phyloP scores from a whole-genome alignment of 2,329 filamentous ascomycete genomes.

The Talaromyces funiculosus region DNA sequence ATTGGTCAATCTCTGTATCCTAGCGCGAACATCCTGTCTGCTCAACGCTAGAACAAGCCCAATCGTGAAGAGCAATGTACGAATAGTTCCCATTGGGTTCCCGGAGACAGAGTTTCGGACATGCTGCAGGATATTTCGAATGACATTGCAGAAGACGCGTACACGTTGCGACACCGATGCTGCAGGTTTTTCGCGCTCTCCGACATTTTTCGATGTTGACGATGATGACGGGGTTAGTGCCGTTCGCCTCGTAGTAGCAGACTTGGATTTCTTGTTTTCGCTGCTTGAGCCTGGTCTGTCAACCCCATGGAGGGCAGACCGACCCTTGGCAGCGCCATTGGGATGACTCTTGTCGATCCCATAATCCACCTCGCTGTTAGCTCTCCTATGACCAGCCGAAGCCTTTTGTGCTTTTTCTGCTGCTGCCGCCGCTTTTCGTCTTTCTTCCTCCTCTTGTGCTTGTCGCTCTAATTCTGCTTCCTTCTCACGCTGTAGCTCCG shows the following conservation, averaged over 20 bases:
- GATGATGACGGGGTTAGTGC: slow-evolving; percentile 26
- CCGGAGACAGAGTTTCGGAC: slow-evolving; percentile 48
- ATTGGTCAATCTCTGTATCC: slow-evolving; percentile 62
- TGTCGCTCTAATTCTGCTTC: slow-evolving; percentile 50
- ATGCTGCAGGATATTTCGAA: slow-evolving; percentile 48
- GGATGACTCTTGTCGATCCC: slow-evolving; percentile 56
- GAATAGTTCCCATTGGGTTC: slow-evolving; percentile 52
- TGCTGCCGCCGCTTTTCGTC: slow-evolving; percentile 29
- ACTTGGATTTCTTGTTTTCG: slow-evolving; percentile 19
- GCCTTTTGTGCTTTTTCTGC: slow-evolving; percentile 34
- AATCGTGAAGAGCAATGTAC: slow-evolving; percentile 70
- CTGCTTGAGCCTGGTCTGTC: slow-evolving; percentile 24
- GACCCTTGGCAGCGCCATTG: slow-evolving; percentile 28
- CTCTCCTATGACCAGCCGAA: slow-evolving; percentile 44
- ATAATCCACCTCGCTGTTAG: slow-evolving; percentile 62
- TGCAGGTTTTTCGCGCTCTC: slow-evolving; percentile 34
- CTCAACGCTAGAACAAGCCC: slow-evolving; percentile 73
- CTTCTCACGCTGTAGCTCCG: slow-evolving; percentile 58
- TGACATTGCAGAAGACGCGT: slow-evolving; percentile 38
- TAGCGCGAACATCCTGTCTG: slow-evolving; percentile 67
- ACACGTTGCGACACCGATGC: slow-evolving; percentile 33
- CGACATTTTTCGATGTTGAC: slow-evolving; percentile 33
- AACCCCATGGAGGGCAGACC: slow-evolving; percentile 21
- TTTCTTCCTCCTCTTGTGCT: slow-evolving; percentile 38
- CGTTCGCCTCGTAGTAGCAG: slow-evolving; percentile 18